phyloP scores from a whole-genome alignment of 2,329 filamentous ascomycete genomes.

The Dothistroma pini region DNA sequence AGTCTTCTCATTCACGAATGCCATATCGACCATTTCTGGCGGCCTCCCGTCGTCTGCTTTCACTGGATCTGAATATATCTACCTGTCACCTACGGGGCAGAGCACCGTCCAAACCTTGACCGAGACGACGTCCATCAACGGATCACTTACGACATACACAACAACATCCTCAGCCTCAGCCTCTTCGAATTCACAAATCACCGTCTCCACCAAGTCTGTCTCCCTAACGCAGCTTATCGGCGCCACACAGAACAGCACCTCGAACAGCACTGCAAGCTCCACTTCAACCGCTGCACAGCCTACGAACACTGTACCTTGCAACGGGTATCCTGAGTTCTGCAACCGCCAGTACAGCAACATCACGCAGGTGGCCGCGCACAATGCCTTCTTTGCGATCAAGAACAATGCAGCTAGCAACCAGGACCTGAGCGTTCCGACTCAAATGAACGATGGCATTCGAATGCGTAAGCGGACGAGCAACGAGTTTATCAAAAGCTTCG shows the following conservation, averaged over 20 bases:
- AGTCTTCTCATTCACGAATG: slow-evolving; percentile 25
- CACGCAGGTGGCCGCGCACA: slow-evolving; percentile 73
- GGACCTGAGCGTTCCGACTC: slow-evolving; percentile 60
- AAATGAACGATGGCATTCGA: slow-evolving; percentile 73
- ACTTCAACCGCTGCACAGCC: slow-evolving; percentile 38
- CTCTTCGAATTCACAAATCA: slow-evolving; percentile 26
- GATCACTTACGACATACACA: slow-evolving; percentile 4
- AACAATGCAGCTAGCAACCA: slow-evolving; percentile 77
- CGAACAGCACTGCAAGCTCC: slow-evolving; percentile 24
- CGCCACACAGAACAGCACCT: slow-evolving; percentile 14
- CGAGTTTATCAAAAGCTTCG: slow-evolving; percentile 41
- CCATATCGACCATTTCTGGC: slow-evolving; percentile 23
- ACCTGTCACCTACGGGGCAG: slow-evolving; percentile 27
- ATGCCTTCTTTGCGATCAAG: slow-evolving; percentile 69
- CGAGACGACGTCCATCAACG: slow-evolving; percentile 36
- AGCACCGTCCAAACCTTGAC: slow-evolving; percentile 37
- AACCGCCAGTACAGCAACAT: slow-evolving; percentile 74
- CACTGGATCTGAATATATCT: slow-evolving; percentile 29
- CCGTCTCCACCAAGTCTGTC: slow-evolving; percentile 18
- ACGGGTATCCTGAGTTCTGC: slow-evolving; percentile 70
- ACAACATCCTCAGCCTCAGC: slow-evolving; percentile 10
- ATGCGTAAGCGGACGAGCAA: slow-evolving; percentile 51
- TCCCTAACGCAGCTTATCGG: slow-evolving; percentile 25
- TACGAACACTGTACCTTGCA: slow-evolving; percentile 75
- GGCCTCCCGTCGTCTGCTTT: slow-evolving; percentile 23